A percentile compares a stretch with the other conserved stretches of the same genome.
phyloP scores from a whole-genome alignment of 257 asterid genomes.

The Sherardia arvensis region DNA sequence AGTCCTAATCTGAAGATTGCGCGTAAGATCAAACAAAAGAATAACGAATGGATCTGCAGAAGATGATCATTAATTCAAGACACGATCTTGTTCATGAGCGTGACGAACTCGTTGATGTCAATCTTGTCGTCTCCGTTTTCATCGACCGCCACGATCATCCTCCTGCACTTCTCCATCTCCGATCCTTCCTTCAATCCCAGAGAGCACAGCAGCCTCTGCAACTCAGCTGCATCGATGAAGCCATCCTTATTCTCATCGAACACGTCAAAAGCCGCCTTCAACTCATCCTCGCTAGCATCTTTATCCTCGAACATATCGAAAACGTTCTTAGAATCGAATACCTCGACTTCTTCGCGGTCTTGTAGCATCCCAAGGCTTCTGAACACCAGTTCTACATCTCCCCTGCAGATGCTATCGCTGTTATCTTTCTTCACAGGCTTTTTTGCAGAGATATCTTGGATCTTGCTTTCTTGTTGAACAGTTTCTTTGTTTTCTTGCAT shows the following conservation, averaged over 20 bases:
- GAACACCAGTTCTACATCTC: constrained; percentile 42
- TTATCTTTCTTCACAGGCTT: not conserved
- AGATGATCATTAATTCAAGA: not conserved
- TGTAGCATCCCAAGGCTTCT: constrained; percentile 37
- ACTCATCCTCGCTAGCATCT: constrained; percentile 35
- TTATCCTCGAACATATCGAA: constrained; percentile 41
- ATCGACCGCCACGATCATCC: constrained; percentile 57
- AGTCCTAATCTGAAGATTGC: not conserved
- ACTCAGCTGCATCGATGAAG: constrained; percentile 55
- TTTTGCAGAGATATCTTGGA: not conserved
- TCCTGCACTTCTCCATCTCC: constrained; percentile 43
- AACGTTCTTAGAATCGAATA: constrained; percentile 20
- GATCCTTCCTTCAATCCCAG: constrained; percentile 52
- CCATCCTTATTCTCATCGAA: constrained; percentile 72
- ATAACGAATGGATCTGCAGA: not conserved
- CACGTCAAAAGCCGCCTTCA: constrained; percentile 53
- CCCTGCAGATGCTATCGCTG: constrained; percentile 21
- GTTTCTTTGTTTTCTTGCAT: not conserved
- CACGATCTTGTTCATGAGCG: constrained; percentile 15
- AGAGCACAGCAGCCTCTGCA: constrained; percentile 46
- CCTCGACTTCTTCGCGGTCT: constrained; percentile 3
- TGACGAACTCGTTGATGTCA: constrained; percentile 50
- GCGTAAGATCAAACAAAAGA: not conserved
- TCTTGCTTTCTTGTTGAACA: not conserved
- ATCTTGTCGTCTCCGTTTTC: constrained; percentile 58